Evolutionary conservation across 1,284 basidiomycete species (phyloP).

Genomic region (Cutaneotrichosporon mucoides): DNA sequence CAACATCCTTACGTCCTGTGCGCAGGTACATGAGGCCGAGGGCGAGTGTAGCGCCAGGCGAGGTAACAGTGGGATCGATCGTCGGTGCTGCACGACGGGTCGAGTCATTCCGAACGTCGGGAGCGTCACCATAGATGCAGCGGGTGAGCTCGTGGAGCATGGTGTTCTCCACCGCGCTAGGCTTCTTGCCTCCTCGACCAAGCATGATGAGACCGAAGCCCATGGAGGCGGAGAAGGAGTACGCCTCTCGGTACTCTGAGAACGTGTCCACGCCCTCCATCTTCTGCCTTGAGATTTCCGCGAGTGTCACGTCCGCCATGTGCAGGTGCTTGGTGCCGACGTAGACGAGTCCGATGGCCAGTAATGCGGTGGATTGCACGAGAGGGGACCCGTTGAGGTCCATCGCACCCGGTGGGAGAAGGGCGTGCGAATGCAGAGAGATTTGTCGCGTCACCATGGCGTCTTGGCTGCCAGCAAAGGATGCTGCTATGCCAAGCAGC

Average conservation of each 20-base stretch:
- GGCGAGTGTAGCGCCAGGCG: slow-evolving; percentile 83
- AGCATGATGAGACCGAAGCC: slow-evolving; percentile 96
- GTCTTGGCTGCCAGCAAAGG: slow-evolving; percentile 84
- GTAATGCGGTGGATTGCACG: slow-evolving; percentile 83
- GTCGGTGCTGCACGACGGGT: slow-evolving; percentile 6
- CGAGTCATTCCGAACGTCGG: slow-evolving; percentile 13
- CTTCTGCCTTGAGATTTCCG: slow-evolving; percentile 73
- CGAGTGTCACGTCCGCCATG: slow-evolving; percentile 86
- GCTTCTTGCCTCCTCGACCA: slow-evolving; percentile 64
- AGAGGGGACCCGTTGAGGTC: slow-evolving; percentile 85
- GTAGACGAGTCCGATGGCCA: slow-evolving; percentile 86
- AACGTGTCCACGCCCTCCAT: slow-evolving; percentile 74
- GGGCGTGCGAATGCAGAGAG: slow-evolving; percentile 85
- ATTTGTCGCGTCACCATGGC: slow-evolving; percentile 83
- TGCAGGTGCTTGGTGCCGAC: slow-evolving; percentile 79
- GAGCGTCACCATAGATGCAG: slow-evolving; percentile 65
- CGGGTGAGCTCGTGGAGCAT: slow-evolving; percentile 65
- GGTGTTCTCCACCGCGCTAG: slow-evolving; percentile 61
- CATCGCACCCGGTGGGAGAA: slow-evolving; percentile 79
- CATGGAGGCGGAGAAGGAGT: slow-evolving; percentile 81
- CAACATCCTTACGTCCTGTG: slow-evolving; percentile 76
- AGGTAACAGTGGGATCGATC: slow-evolving; percentile 81
- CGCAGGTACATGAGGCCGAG: slow-evolving; percentile 88
- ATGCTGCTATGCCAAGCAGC: slow-evolving; percentile 83
- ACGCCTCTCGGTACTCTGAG: slow-evolving; percentile 83